Percentiles rank a stretch among this genome's conserved stretches.
These are phyloP conservation scores for Candida xiaguanensis DNA, from an alignment of 805 yeast species.

Conservation along the genomic window DNA sequence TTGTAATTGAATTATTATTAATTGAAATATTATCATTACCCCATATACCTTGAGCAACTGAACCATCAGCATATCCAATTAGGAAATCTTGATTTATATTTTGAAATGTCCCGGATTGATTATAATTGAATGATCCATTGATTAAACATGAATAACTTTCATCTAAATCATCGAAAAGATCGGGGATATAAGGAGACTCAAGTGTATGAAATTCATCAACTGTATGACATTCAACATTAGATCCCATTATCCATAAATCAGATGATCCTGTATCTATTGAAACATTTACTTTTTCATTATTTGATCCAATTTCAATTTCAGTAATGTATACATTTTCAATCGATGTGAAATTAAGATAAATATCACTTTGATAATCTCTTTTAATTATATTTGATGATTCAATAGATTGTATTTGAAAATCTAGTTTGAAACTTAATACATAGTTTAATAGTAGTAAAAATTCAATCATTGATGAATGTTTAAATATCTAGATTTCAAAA, in stretches of 20 bases:
- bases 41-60: slow-evolving; percentile 51
- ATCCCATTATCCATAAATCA: slow-evolving; percentile 19
- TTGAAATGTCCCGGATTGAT: slow-evolving; percentile 28
- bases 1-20: slow-evolving; percentile 7
- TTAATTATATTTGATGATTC: neutral
- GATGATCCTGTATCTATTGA: slow-evolving; percentile 19
- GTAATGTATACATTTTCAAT: slow-evolving; percentile 2
- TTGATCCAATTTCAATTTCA: slow-evolving; percentile 16
- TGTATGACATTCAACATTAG: slow-evolving; percentile 10
- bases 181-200: neutral
- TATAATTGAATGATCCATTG: slow-evolving; percentile 36
- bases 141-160: slow-evolving; percentile 20
- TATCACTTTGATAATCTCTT: neutral
- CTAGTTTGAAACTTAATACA: neutral
- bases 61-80: slow-evolving; percentile 43
- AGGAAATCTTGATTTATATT: neutral
- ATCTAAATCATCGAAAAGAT: slow-evolving; percentile 5
- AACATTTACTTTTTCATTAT: slow-evolving; percentile 15
- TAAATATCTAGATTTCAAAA: neutral
- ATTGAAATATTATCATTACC: slow-evolving; percentile 19
- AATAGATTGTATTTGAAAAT: neutral
- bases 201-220: slow-evolving; percentile 1
- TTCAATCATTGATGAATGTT: neutral
- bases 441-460: neutral
- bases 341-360: neutral